Evolutionary conservation across 139 green algal genomes (phyloP), one percentile per base, ranked within the genome.

Genomic region (Edaphochlamys debaryana): DNA sequence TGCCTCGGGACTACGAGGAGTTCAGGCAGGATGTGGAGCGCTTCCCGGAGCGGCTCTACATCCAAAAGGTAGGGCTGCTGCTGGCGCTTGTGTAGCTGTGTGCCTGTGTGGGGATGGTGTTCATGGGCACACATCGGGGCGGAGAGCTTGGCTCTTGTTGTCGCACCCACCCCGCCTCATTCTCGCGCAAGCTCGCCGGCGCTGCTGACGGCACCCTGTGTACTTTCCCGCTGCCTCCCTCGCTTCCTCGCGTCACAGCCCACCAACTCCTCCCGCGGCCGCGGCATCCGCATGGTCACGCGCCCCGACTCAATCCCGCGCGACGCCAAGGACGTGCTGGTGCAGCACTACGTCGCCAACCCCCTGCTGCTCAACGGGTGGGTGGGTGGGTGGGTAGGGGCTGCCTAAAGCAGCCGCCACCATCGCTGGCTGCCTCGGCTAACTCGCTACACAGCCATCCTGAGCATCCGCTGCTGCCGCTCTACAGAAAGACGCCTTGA

Each of bases 261-360:
- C 29, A 78, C 82, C 32, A 90, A 90, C 79, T 90, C 83, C 0
- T 91, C 87, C 6, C 80, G 92, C 20, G 92, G 92, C 3, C 79
- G 91, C 7, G 92, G 92, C 40, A 90, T 95, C 45, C 58, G 76
- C 38, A 85, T 95, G 50, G 71, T 94, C 48, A 54, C 79, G 13
- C 85, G 90, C 36, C 84, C 90, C 6, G 73, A 79, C 0, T 80
- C 89, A 45, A 79, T 92, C 30, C n/a, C 68, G 20, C 71, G 83
- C 8, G 88, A 94, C 34, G 69, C 64, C 27, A 91, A 90, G 90
- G 89, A 92, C 37, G 48, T 87, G 63, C 81, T 96, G 37, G 75
- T 96, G 72, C 93, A 96, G 88, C 87, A 88, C 50, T 96, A 96
- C 91, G 92, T 96, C 27, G 32, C 77, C 69, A 76, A 93, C 73